A percentile compares a stretch with the other conserved stretches of the same genome.
phyloP scores from a whole-genome alignment of 192 early-diverging fungal genomes.

The Rhizophlyctis rosea region DNA sequence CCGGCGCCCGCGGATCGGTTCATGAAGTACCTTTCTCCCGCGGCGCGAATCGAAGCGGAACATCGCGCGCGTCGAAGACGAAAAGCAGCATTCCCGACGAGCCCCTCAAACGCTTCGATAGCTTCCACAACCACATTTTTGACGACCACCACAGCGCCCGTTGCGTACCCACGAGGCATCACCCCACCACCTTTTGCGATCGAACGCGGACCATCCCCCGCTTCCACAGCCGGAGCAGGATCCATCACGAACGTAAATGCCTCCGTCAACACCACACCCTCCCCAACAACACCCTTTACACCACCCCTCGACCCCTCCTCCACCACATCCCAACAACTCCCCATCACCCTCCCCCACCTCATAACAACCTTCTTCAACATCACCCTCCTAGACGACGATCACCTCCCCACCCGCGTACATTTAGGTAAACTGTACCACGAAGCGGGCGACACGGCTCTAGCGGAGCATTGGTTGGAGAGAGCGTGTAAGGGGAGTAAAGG shows the following conservation, averaged over 20 bases:
- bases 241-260: background rate
- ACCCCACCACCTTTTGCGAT: background rate
- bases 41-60: slow-evolving; percentile 26
- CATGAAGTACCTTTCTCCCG: slow-evolving; percentile 30
- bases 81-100: background rate
- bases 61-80: slow-evolving; percentile 2
- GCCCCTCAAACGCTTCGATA: background rate
- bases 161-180: background rate
- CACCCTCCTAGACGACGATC: slow-evolving; percentile 40
- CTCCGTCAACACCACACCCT: background rate
- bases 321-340: background rate
- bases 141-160: background rate
- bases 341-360: slow-evolving; percentile 31
- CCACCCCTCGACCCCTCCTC: too few relatives aligned
- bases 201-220: slow-evolving; percentile 1
- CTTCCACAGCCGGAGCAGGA: background rate
- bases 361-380: slow-evolving; percentile 29
- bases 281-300: background rate
- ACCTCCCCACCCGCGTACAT: slow-evolving; percentile 42
- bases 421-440: slow-evolving; percentile 38
- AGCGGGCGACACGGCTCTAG: slow-evolving; percentile 21
- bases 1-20: slow-evolving; percentile 20
- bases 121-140: background rate
- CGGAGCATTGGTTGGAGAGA: slow-evolving; percentile 40
- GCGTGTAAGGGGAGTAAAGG: slow-evolving; percentile 38